Evolutionary conservation across 345 rosid genomes (phyloP).

Genomic region (Gossypium stocksii): DNA sequence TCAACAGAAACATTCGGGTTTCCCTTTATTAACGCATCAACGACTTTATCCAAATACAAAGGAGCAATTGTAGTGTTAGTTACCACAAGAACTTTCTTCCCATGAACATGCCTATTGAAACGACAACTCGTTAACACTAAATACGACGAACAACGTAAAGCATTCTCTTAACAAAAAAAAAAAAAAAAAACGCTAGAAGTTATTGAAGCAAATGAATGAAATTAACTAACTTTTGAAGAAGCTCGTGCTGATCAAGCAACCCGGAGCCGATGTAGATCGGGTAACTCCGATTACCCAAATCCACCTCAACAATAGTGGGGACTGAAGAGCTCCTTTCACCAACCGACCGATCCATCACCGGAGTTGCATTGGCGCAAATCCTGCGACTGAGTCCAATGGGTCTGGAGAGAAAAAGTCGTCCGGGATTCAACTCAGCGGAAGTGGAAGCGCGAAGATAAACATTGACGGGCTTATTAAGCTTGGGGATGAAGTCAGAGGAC

Average conservation of each 20-base stretch:
- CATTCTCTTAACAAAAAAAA: background rate
- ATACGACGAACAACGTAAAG: background rate
- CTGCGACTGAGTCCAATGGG: constrained; percentile 17
- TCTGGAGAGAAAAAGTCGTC: constrained; percentile 21
- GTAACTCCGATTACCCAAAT: constrained; percentile 86
- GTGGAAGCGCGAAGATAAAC: constrained; percentile 27
- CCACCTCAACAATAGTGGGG: constrained; percentile 78
- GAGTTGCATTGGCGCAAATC: constrained; percentile 48
- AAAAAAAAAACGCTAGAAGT: background rate
- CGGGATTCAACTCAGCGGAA: constrained; percentile 24
- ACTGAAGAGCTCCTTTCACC: constrained; percentile 29
- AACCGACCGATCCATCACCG: constrained; percentile 56
- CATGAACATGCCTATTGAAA: constrained; percentile 73
- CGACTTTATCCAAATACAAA: constrained; percentile 69
- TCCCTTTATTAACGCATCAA: constrained; percentile 69
- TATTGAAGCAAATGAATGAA: background rate
- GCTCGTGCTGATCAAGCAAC: constrained; percentile 67
- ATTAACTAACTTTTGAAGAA: constrained; percentile 63
- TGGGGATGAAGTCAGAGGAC: constrained; percentile 18
- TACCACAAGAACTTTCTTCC: constrained; percentile 91
- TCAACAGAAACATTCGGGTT: constrained; percentile 84
- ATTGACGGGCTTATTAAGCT: constrained; percentile 25
- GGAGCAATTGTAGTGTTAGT: constrained; percentile 75
- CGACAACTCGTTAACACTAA: background rate
- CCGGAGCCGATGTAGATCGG: constrained; percentile 95